Evolutionary conservation across 2,329 filamentous ascomycete genomes (phyloP), one percentile per base, ranked within the genome.

Genomic region (Sarocladium brachiariae): DNA sequence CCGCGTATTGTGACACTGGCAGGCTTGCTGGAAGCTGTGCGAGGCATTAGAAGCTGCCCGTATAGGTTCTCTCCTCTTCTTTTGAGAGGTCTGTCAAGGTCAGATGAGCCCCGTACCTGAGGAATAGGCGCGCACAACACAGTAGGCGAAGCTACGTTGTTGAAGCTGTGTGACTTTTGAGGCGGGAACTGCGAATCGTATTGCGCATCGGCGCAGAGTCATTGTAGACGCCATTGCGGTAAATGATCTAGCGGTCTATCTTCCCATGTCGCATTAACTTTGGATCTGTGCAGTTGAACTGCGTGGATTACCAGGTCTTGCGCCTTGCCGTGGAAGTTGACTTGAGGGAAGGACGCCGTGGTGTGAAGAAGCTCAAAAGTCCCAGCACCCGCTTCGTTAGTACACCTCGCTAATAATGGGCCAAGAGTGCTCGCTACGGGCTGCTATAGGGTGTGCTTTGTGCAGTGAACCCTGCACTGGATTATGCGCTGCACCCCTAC

Each of bases 1-100:
- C 79, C 84, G 58, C 84, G 79, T 55, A 93, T 77, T 10, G 70
- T 74, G 55, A 86, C 67, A 31, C 33, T 37, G 21, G 37, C 2
- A 21, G 48, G 33, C 23, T 37, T 39, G 21, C n/a, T 18, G 4
- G 48, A 30, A 31, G 48, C 21, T 30, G 48, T 21, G 3, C 11
- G 37, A 24, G 48, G 14, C n/a, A 37, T 31, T 11, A 27, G 33
- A 37, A 13, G 25, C 33, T 37, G 31, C 18, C n/a, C n/a, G n/a
- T n/a, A n/a, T n/a, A n/a, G n/a, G n/a, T n/a, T n/a, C n/a, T n/a
- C n/a, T n/a, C n/a, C n/a, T n/a, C n/a, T n/a, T n/a, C n/a, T n/a
- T n/a, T n/a, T n/a, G n/a, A n/a, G n/a, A n/a, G n/a, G n/a, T n/a
- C n/a, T n/a, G n/a, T n/a, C n/a, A 25, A 10, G 14, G 27, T 46